These are phyloP conservation scores for Neurospora sp. DNA, from an alignment of 495 filamentous ascomycete species.

Conservation along the genomic window DNA sequence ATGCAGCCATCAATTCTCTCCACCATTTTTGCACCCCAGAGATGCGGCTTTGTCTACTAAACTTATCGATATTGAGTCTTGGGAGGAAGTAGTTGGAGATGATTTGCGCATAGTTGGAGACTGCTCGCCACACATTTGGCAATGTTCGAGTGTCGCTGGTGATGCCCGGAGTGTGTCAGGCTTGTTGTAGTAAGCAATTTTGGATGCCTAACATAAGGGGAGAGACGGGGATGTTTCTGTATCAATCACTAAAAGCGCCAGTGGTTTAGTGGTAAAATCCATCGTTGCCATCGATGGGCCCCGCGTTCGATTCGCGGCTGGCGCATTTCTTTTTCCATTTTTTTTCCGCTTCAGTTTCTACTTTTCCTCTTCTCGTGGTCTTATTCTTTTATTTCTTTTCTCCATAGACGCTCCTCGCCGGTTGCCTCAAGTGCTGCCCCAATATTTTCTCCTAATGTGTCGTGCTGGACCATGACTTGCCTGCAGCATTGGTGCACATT, in stretches of 20 bases:
- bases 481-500: background rate
- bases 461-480: background rate
- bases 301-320: background rate
- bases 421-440: background rate
- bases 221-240: accelerated
- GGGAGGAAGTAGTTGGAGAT: background rate
- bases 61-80: background rate
- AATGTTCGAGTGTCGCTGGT: background rate
- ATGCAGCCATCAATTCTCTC: no score
- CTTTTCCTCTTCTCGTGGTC: background rate
- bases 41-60: background rate
- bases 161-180: background rate
- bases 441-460: background rate
- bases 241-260: background rate
- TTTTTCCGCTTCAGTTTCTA: background rate
- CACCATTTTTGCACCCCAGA: background rate
- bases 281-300: background rate
- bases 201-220: background rate
- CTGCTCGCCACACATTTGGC: background rate
- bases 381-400: background rate
- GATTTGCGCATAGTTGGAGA: background rate
- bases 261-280: background rate
- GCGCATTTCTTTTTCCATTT: background rate
- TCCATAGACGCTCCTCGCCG: background rate
- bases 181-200: background rate